Evolutionary conservation across 1,139 yeast species (phyloP).

Genomic region (Komagataea norvegica): DNA sequence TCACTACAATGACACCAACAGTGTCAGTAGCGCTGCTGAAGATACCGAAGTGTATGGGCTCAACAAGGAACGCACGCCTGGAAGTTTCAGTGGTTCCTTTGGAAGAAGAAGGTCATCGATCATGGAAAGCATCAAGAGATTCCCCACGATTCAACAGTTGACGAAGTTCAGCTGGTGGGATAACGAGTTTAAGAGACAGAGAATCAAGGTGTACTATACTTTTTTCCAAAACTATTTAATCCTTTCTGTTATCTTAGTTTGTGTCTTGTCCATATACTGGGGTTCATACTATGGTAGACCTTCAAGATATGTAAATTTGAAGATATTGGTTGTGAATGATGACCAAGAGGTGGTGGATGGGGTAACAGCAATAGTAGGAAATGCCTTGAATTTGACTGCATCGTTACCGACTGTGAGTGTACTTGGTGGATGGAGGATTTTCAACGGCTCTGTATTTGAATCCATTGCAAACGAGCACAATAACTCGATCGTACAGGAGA

Average conservation of each 20-base stretch:
- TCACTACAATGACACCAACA: background rate
- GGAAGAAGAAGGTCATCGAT: constrained; percentile 19
- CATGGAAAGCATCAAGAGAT: constrained; percentile 15
- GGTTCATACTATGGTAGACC: constrained; percentile 47
- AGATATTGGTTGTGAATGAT: constrained; percentile 43
- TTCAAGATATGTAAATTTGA: constrained; percentile 37
- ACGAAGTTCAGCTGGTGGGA: constrained; percentile 23
- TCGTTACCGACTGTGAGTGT: constrained; percentile 23
- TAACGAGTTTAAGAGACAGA: constrained; percentile 20
- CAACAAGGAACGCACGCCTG: background rate
- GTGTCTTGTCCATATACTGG: constrained; percentile 49
- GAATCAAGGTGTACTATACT: constrained; percentile 16
- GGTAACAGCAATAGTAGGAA: constrained; percentile 32
- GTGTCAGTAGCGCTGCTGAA: background rate
- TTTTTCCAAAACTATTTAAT: constrained; percentile 21
- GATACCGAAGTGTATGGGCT: background rate
- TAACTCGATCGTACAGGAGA: constrained; percentile 15
- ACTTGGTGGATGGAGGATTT: constrained; percentile 40
- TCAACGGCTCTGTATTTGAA: constrained; percentile 11
- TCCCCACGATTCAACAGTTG: constrained; percentile 15
- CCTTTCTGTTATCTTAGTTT: constrained; percentile 14
- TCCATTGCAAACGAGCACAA: constrained; percentile 11
- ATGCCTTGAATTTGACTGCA: constrained; percentile 32
- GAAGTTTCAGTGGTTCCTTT: constrained; percentile 3
- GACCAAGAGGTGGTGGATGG: constrained; percentile 30